Base-by-base conservation (phyloP, 163 green algal species). In the Picocystis sp. region DNA sequence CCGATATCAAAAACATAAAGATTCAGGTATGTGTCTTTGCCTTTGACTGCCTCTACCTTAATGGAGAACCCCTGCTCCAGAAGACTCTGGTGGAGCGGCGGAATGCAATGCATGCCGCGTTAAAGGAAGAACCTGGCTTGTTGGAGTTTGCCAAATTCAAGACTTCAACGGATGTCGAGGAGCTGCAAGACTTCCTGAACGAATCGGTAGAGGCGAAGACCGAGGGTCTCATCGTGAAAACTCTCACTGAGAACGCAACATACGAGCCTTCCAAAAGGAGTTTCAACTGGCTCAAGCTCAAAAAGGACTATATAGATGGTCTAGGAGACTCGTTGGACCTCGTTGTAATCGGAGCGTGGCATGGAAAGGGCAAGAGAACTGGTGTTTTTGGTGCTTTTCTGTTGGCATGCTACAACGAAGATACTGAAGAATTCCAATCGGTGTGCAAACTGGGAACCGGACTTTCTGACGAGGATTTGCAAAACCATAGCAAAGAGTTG, bases 171-270 rank as follows among this genome's bases (percentile, higher is more conserved):
- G 84, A 97, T 49, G 55, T 93, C 49, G 89, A 96, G 58, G 88
- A 96, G 79, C 72, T 98, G 42, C 64, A 69, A 67, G 66, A 49
- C 10, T 97, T 97, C 66, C 68, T 97, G 61, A 76, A 92, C 46
- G 84, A 94, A 44, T 70, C 84, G 5, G 81, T 97, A 11, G 73
- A 77, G 19, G 75, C 67, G 0, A 77, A 75, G 53, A 96, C 87
- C 0, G 90, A 98, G 72, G 90, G 90, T 1, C 75, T 96, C 2
- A 96, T 98, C 49, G 85, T 98, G 11, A 98, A 98, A 74, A 93
- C 60, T 3, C 57, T 70, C 38, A 19, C 48, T 2, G 29, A 43
- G 21, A 51, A 69, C 22, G 56, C 61, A 10, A 85, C 76, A 0
- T 95, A 97, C 60, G 84, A 97, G 79, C 89, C 89, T 24, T 78